Conservation (phyloP, 2,329 filamentous ascomycete species). For the Colletotrichum noveboracense region DNA sequence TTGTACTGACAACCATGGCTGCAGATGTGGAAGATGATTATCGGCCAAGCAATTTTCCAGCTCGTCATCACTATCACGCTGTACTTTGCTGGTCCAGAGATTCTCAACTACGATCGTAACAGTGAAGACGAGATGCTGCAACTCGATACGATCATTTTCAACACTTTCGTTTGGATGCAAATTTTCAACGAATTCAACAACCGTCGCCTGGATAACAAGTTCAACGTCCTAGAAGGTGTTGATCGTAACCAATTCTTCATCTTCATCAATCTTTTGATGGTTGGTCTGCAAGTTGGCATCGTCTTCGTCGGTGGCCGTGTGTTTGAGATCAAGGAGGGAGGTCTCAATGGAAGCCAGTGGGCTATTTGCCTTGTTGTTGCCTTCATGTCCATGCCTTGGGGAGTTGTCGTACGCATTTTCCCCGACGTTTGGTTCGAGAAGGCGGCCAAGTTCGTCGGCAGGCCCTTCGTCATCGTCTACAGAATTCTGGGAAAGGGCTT, state of each 20-base stretch:
- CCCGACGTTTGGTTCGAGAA: constrained; percentile 72
- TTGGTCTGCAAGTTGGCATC: constrained; percentile 62
- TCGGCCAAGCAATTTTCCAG: constrained; percentile 66
- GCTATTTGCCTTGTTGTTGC: constrained; percentile 57
- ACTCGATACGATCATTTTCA: constrained; percentile 69
- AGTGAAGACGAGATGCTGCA: constrained; percentile 45
- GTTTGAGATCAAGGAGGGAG: constrained; percentile 46
- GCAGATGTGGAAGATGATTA: constrained; percentile 70
- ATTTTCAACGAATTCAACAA: constrained; percentile 75
- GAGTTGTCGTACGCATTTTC: constrained; percentile 52
- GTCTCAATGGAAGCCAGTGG: constrained; percentile 57
- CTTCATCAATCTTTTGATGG: constrained; percentile 60
- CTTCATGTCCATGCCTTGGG: constrained; percentile 54
- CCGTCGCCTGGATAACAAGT: constrained; percentile 65
- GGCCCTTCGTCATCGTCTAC: constrained; percentile 84
- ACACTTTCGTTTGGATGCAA: constrained; percentile 76
- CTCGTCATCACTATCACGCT: constrained; percentile 61
- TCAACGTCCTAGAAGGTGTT: constrained; percentile 66
- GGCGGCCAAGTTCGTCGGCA: constrained; percentile 99
- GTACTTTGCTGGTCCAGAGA: constrained; percentile 63
- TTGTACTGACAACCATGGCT: neutral
- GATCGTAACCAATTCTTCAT: constrained; percentile 63
- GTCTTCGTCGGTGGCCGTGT: constrained; percentile 62
- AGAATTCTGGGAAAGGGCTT: neutral
- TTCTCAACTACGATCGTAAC: constrained; percentile 54